Conservation (phyloP, 306 rosid species). For the Dalbergia cultrata region DNA sequence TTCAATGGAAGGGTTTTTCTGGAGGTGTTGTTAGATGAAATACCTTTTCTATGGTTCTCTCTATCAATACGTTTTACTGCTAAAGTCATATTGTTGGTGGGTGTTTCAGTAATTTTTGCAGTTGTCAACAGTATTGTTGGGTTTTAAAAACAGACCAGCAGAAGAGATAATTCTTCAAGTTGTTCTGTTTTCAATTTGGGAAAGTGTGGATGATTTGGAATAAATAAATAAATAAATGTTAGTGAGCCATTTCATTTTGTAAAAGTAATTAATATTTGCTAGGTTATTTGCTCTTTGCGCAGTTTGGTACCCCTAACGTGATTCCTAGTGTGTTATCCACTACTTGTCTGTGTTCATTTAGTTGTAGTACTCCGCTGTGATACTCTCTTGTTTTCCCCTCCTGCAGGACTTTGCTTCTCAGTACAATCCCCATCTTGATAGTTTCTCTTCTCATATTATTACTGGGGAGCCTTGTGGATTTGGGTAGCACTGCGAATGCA, state of each 20-base stretch:
- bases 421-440: slow-evolving; percentile 82
- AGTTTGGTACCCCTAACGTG: neutral
- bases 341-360: neutral
- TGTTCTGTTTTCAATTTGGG: slow-evolving; percentile 21
- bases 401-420: slow-evolving; percentile 82
- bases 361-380: neutral
- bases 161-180: slow-evolving; percentile 2
- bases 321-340: slow-evolving; percentile 4
- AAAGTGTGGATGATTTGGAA: neutral
- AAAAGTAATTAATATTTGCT: neutral
- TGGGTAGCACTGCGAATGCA: slow-evolving; percentile 80
- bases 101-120: slow-evolving; percentile 14
- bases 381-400: neutral
- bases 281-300: neutral
- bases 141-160: slow-evolving; percentile 23
- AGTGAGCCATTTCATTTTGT: neutral
- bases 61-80: neutral
- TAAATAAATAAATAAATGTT: neutral
- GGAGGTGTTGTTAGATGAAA: slow-evolving; percentile 12
- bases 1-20: neutral
- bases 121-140: neutral
- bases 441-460: slow-evolving; percentile 74
- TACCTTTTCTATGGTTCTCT: slow-evolving; percentile 26
- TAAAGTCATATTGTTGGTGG: slow-evolving; percentile 13
- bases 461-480: slow-evolving; percentile 68